Evolutionary conservation across 1,139 yeast species (phyloP).

Genomic region (Suhomyces ambrosiae): DNA sequence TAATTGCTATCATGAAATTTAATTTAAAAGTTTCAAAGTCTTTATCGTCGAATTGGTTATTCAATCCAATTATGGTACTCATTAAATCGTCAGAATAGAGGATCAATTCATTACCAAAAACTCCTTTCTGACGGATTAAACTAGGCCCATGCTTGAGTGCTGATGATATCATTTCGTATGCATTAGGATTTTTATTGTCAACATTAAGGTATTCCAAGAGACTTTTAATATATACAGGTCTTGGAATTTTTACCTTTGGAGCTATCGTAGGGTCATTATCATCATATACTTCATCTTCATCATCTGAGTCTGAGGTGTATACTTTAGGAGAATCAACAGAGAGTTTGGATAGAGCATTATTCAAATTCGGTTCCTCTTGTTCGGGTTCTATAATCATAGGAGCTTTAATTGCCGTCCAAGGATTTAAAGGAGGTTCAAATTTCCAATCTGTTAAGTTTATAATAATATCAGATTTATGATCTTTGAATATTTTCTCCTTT

Average conservation of each 20-base stretch:
- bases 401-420: slow-evolving; percentile 20
- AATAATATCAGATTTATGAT: slow-evolving; percentile 17
- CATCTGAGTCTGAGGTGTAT: slow-evolving; percentile 9
- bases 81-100: slow-evolving; percentile 52
- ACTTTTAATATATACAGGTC: slow-evolving; percentile 66
- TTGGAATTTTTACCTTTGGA: slow-evolving; percentile 36
- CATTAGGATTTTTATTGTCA: slow-evolving; percentile 45
- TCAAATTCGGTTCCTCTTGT: background rate
- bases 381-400: slow-evolving; percentile 14
- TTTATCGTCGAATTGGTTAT: slow-evolving; percentile 50
- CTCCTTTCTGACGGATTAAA: slow-evolving; percentile 54
- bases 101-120: slow-evolving; percentile 55
- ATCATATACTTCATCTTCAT: slow-evolving; percentile 47
- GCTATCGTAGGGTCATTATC: slow-evolving; percentile 53
- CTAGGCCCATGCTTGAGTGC: slow-evolving; percentile 59
- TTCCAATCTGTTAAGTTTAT: background rate
- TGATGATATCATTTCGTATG: slow-evolving; percentile 52
- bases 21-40: slow-evolving; percentile 55
- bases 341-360: background rate
- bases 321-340: background rate
- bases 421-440: background rate
- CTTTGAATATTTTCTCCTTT: slow-evolving; percentile 40
- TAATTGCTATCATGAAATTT: slow-evolving; percentile 53
- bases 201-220: slow-evolving; percentile 53
- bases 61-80: slow-evolving; percentile 46